Base-by-base conservation (phyloP, 73 alveolate genomes). In the Effrenium voratum region DNA sequence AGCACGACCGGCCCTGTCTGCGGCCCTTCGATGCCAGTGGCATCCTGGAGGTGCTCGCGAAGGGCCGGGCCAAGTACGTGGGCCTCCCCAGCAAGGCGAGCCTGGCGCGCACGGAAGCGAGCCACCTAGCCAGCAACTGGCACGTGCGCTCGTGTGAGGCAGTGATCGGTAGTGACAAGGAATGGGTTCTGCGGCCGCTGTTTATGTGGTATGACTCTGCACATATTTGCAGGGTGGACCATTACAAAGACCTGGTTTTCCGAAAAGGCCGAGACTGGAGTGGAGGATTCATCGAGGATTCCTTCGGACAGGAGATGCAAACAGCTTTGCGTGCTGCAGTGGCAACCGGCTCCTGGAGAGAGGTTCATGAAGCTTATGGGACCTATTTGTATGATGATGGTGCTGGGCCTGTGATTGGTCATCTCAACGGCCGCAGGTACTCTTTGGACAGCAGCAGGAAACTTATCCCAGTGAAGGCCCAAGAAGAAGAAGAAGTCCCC, bases 131-230 rank as follows among this genome's bases (percentile, higher is more conserved):
- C 82, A 70, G 82, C 82, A 70, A 70, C 47, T 70, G 82, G 82
- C 82, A 70, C 47, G 49, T 70, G 30, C 82, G 38, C n/a, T 46
- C 82, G n/a, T 30, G n/a, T n/a, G n/a, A n/a, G n/a, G n/a, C n/a
- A n/a, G n/a, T n/a, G n/a, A n/a, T n/a, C n/a, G n/a, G n/a, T n/a
- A n/a, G n/a, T n/a, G n/a, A n/a, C n/a, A n/a, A n/a, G n/a, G n/a
- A n/a, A n/a, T n/a, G n/a, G 45, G 43, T 38, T 8, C 85, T 87
- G 46, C 95, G 95, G 28, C 95, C 95, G 12, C 95, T 87, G 60
- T 87, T 70, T 72, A 44, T 87, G 46, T 87, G 95, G 95, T 87
- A 87, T 47, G 95, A 87, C 84, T 87, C 95, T 22, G 95, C 95
- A 2, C 95, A 87, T 49, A 63, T 87, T 36, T 87, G 95, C 22